phyloP scores from a whole-genome alignment of 345 rosid species.

The Eucalyptus cloeziana region DNA sequence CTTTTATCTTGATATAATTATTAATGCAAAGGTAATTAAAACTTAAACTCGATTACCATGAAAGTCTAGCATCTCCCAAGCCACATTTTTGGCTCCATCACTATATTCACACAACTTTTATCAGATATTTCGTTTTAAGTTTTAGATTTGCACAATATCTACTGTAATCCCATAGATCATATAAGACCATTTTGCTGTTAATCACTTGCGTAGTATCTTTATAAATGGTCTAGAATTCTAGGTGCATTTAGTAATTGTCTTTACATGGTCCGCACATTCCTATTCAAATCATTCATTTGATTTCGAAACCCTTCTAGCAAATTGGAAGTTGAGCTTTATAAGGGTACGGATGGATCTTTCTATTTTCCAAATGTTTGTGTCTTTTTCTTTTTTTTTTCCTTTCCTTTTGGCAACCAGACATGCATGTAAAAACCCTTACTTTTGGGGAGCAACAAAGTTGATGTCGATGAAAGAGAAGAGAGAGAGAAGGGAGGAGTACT shows the following conservation, averaged over 20 bases:
- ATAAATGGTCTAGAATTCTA: background rate
- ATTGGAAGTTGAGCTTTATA: background rate
- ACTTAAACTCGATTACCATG: background rate
- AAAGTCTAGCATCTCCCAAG: background rate
- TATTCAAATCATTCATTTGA: background rate
- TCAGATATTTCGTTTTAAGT: background rate
- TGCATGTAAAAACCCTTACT: background rate
- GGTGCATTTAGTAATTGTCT: background rate
- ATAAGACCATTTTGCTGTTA: background rate
- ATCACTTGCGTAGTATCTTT: background rate
- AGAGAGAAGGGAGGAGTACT: background rate
- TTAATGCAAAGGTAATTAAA: background rate
- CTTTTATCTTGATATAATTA: background rate
- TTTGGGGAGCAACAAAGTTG: conserved; percentile 26
- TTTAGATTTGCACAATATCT: background rate
- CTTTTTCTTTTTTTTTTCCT: rapidly evolving
- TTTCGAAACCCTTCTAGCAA: background rate
- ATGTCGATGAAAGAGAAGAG: conserved; percentile 4
- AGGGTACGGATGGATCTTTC: background rate
- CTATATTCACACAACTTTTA: background rate
- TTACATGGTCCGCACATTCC: background rate
- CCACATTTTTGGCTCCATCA: background rate
- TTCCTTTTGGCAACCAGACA: background rate
- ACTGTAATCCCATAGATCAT: background rate
- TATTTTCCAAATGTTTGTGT: background rate